Conservation (phyloP, 768 basidiomycete genomes). For the Pulveroboletus ravenelii region DNA sequence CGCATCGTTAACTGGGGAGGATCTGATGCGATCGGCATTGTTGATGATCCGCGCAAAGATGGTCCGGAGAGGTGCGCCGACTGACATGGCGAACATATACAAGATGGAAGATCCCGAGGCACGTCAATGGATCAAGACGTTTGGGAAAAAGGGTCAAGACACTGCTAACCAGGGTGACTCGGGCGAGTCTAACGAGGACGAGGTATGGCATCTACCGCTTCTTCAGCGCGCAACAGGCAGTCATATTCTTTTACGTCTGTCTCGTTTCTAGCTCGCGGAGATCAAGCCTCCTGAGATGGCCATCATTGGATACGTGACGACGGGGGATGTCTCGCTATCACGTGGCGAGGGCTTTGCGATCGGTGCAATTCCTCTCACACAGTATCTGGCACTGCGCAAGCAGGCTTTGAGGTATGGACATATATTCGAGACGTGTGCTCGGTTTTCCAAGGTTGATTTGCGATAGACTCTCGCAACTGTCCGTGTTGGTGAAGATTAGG, state of each 20-base stretch:
- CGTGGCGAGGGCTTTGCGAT: conserved; percentile 76
- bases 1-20: conserved; percentile 31
- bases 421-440: background rate
- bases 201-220: conserved; percentile 22
- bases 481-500: conserved; percentile 59
- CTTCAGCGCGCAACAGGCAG: too few relatives aligned
- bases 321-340: conserved; percentile 77
- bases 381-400: conserved; percentile 47
- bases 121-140: conserved; percentile 41
- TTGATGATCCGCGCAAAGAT: conserved; percentile 62
- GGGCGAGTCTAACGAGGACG: conserved; percentile 16
- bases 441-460: background rate
- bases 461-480: conserved; percentile 22
- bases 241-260: background rate
- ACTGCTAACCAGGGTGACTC: conserved; percentile 16
- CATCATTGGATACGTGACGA: conserved; percentile 80
- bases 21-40: conserved; percentile 56
- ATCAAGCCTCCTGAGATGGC: conserved; percentile 36
- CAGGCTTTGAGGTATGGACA: conserved; percentile 40
- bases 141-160: conserved; percentile 16
- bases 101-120: conserved; percentile 51
- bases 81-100: conserved; percentile 74
- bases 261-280: conserved; percentile 40
- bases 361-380: conserved; percentile 60
- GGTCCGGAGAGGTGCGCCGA: conserved; percentile 64